Percentiles rank a stretch among this genome's conserved stretches.
Evolutionary conservation across 495 filamentous ascomycete genomes (phyloP).

Genomic region (Rhypophila decipiens): DNA sequence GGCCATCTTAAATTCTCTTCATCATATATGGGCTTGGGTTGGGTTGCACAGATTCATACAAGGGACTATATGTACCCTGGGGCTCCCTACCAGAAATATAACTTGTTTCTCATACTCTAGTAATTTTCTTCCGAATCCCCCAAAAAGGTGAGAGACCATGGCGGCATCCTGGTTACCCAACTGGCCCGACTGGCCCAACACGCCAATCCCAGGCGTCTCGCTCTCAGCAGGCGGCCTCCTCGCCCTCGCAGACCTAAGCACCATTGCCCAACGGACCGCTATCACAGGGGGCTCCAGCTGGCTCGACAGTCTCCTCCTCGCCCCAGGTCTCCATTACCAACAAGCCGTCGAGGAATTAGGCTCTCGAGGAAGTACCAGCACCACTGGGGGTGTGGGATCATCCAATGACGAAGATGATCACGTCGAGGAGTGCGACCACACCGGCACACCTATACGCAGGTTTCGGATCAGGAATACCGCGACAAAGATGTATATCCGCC

Average conservation of each 20-base stretch:
- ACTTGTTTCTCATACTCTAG: too few species aligned
- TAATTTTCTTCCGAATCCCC: too few species aligned
- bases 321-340: conserved; percentile 55
- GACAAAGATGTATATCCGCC: conserved; percentile 44
- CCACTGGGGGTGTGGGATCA: too few species aligned
- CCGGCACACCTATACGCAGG: conserved; percentile 20
- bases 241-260: conserved; percentile 51
- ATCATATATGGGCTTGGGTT: too few species aligned
- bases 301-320: conserved; percentile 49
- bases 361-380: too few species aligned
- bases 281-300: conserved; percentile 46
- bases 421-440: conserved; percentile 33
- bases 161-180: too few species aligned
- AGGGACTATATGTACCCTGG: too few species aligned
- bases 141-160: too few species aligned
- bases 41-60: too few species aligned
- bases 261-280: conserved; percentile 46
- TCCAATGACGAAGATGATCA: too few species aligned
- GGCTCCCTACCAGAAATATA: too few species aligned
- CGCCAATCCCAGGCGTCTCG: conserved; percentile 25
- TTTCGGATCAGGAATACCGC: conserved; percentile 50
- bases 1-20: too few species aligned
- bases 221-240: conserved; percentile 47
- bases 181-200: conserved; percentile 9
- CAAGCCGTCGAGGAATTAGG: conserved; percentile 47